These are phyloP conservation scores for Wallacemonas sp. DNA, from an alignment of 208 protist genomes.

Conservation along the genomic window DNA sequence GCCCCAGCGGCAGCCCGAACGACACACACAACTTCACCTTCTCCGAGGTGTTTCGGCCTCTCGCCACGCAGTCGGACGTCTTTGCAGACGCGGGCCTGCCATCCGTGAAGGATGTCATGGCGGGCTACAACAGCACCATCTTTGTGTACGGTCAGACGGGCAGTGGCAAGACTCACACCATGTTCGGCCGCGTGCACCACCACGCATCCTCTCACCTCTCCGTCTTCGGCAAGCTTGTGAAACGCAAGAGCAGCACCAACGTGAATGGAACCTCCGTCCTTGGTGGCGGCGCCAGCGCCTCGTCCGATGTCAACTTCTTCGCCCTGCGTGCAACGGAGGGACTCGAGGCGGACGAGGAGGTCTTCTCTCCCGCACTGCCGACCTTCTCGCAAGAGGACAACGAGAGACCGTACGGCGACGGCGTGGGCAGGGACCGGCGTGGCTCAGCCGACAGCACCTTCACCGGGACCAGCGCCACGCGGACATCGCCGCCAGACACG, in stretches of 20 bases:
- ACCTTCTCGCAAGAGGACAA: constrained; percentile 3
- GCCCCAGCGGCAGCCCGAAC: not conserved
- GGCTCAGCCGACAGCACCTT: not conserved
- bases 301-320: constrained; percentile 4
- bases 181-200: constrained; percentile 59
- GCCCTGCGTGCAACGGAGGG: not conserved
- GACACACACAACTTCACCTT: constrained; percentile 57
- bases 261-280: not conserved
- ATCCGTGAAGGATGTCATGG: constrained; percentile 88
- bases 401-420: not conserved
- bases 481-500: not conserved
- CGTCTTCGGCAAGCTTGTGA: not conserved
- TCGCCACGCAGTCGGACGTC: constrained; percentile 66
- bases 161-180: constrained; percentile 90
- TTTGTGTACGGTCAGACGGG: constrained; percentile 93
- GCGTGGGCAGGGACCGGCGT: not conserved
- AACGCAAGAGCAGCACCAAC: constrained; percentile 29
- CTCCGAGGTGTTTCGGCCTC: constrained; percentile 51
- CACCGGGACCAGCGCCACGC: not conserved
- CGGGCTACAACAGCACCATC: constrained; percentile 89
- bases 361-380: constrained; percentile 1
- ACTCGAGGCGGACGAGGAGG: constrained; percentile 4
- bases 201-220: not conserved
- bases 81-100: constrained; percentile 85
- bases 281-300: not conserved